Evolutionary conservation across 1,284 basidiomycete species (phyloP).

Genomic region (Trichosporon sp.): DNA sequence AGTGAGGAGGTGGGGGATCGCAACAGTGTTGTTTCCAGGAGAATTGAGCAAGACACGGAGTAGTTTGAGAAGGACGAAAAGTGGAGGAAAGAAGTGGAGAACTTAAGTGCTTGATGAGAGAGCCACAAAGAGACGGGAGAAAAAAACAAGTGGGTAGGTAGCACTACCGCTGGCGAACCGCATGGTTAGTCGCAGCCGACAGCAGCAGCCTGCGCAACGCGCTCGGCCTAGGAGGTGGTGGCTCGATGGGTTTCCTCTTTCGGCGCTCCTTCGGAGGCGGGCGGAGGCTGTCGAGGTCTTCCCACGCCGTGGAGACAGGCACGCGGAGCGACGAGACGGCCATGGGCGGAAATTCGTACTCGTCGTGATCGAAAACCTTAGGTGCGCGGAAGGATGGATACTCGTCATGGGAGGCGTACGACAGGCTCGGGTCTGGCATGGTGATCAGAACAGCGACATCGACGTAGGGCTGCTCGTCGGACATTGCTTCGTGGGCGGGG

Average conservation of each 20-base stretch:
- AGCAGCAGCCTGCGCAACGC: neutral
- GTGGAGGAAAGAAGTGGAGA: neutral
- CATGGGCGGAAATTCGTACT: slow-evolving; percentile 6
- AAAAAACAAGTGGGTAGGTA: no score
- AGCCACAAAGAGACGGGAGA: no score
- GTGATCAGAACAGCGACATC: slow-evolving; percentile 19
- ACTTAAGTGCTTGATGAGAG: neutral
- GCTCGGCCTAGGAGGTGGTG: neutral
- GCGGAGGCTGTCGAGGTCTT: slow-evolving; percentile 7
- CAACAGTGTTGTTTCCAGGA: neutral
- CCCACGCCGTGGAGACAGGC: slow-evolving; percentile 7
- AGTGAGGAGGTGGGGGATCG: neutral
- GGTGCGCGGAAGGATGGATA: neutral
- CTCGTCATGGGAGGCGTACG: neutral
- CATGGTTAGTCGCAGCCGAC: neutral
- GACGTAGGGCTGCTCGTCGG: neutral
- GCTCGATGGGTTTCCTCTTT: neutral
- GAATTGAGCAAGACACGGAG: no score
- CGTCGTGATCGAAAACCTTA: slow-evolving; percentile 2
- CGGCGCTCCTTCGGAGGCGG: slow-evolving; percentile 4
- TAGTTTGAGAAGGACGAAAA: no score
- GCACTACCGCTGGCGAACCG: neutral
- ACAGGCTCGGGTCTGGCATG: slow-evolving; percentile 12
- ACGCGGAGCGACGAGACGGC: slow-evolving; percentile 4
- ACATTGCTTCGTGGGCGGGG: neutral